Evolutionary conservation across 768 basidiomycete genomes (phyloP).

Genomic region (Leccinum arenicola): DNA sequence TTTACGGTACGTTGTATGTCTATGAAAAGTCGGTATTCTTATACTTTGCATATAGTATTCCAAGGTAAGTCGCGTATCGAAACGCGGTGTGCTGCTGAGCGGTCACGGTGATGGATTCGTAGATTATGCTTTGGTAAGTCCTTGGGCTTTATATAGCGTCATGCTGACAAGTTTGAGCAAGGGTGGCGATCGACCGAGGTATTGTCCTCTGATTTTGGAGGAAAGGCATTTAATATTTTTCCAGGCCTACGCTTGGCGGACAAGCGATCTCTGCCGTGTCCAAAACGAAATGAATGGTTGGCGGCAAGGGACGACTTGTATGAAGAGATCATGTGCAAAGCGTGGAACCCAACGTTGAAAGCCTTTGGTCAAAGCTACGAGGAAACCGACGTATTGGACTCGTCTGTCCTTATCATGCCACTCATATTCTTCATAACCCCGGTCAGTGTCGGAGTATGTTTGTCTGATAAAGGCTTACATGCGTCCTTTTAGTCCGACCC

Average conservation of each 20-base stretch:
- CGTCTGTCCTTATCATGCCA: slow-evolving; percentile 89
- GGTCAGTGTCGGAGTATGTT: slow-evolving; percentile 38
- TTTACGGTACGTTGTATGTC: slow-evolving; percentile 62
- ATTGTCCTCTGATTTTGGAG: neutral
- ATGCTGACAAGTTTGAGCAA: slow-evolving; percentile 27
- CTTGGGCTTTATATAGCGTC: neutral
- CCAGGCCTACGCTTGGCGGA: slow-evolving; percentile 87
- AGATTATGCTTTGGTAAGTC: slow-evolving; percentile 88
- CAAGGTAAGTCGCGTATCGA: slow-evolving; percentile 47
- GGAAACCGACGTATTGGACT: slow-evolving; percentile 76
- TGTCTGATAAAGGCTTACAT: slow-evolving; percentile 1
- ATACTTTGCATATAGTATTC: slow-evolving; percentile 53
- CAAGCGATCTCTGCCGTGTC: slow-evolving; percentile 90
- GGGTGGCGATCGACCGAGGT: slow-evolving; percentile 95
- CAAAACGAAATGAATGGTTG: slow-evolving; percentile 68
- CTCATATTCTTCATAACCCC: slow-evolving; percentile 88
- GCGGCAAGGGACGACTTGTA: slow-evolving; percentile 78
- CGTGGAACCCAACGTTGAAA: slow-evolving; percentile 70
- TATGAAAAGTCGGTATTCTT: neutral
- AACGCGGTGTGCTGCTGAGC: slow-evolving; percentile 6
- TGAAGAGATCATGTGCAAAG: slow-evolving; percentile 89
- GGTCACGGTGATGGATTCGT: slow-evolving; percentile 2
- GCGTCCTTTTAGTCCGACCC: slow-evolving; percentile 64
- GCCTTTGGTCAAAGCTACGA: slow-evolving; percentile 92
- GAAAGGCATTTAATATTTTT: neutral